phyloP scores from a whole-genome alignment of 345 rosid species.

The Combretum micranthum region DNA sequence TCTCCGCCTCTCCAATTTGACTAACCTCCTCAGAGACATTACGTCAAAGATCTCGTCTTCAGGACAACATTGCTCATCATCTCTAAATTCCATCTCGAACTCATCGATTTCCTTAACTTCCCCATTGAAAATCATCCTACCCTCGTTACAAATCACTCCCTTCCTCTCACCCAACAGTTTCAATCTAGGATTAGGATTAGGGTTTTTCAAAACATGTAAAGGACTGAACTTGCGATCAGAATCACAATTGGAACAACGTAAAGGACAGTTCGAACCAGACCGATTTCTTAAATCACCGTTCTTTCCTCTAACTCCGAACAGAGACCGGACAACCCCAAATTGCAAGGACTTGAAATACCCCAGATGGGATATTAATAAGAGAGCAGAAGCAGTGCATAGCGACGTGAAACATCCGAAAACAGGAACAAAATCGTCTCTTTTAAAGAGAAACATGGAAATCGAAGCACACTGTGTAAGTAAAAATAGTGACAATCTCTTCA shows the following conservation, averaged over 20 bases:
- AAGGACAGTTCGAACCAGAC: conserved; percentile 12
- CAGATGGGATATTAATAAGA: conserved; percentile 28
- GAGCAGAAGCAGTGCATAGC: conserved; percentile 19
- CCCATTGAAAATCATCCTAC: neutral
- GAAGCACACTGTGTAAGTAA: conserved; percentile 18
- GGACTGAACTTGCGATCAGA: too few species aligned
- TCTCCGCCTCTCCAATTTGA: conserved; percentile 50
- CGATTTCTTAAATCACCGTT: conserved; percentile 9
- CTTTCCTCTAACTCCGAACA: conserved; percentile 19
- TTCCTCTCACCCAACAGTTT: conserved; percentile 10
- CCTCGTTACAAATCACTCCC: too few species aligned
- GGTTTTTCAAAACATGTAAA: conserved; percentile 15
- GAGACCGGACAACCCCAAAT: conserved; percentile 20
- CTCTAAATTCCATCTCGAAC: conserved; percentile 16
- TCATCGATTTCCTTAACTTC: conserved; percentile 6
- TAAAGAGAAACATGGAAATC: conserved; percentile 20
- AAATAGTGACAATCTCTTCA: conserved; percentile 14
- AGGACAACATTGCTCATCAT: conserved; percentile 18
- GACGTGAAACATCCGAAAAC: conserved; percentile 35
- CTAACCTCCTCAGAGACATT: conserved; percentile 42
- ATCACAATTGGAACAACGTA: neutral
- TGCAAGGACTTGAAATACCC: conserved; percentile 28
- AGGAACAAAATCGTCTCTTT: conserved; percentile 22
- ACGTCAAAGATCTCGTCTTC: conserved; percentile 58
- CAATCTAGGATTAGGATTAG: conserved; percentile 10